Evolutionary conservation across 805 yeast species (phyloP), one percentile per base, ranked within the genome.

Genomic region (Cyberlindnera subsufficiens): DNA sequence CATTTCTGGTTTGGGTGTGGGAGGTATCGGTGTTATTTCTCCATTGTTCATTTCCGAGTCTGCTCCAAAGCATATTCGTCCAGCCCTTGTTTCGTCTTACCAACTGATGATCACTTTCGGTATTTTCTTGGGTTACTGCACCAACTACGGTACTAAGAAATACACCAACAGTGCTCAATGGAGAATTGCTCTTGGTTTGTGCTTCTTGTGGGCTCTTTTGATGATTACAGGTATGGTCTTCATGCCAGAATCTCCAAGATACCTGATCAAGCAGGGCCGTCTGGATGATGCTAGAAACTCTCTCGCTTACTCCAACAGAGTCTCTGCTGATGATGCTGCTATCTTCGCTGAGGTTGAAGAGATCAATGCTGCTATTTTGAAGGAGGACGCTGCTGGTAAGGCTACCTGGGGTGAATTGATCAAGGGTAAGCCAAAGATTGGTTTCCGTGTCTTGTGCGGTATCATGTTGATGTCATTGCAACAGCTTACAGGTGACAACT

Each of bases 201-300:
- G 72, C 56, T 74, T 72, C 53, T 66, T 68, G 27, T 73, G 74
- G 74, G 70, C 70, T 38, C 37, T 66, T 15, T 49, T 63, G 42
- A 59, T 65, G 68, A 49, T 65, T 38, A 51, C 48, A 29, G 68
- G 60, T 51, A 62, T 64, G 66, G 49, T 53, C 3, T 71, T 74
- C 54, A 80, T 81, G 74, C 88, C 88, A 40, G 89, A 82, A 66
- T 80, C 86, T 30, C 86, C 88, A 57, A 71, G 88, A 64, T 82
- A 61, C 65, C 71, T 82, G 63, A 69, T 77, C 47, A 80, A 76
- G 64, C 64, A 63, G 43, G 72, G 69, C 46, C 72, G 64, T 51
- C 53, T 75, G 36, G 88, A 82, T 38, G 84, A 78, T 45, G 88
- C 88, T 41, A 77, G 69, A 61, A 59, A 56, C 17, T 75, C 86